These are phyloP conservation scores for Viola odorata DNA, from an alignment of 345 rosid genomes.

Conservation along the genomic window DNA sequence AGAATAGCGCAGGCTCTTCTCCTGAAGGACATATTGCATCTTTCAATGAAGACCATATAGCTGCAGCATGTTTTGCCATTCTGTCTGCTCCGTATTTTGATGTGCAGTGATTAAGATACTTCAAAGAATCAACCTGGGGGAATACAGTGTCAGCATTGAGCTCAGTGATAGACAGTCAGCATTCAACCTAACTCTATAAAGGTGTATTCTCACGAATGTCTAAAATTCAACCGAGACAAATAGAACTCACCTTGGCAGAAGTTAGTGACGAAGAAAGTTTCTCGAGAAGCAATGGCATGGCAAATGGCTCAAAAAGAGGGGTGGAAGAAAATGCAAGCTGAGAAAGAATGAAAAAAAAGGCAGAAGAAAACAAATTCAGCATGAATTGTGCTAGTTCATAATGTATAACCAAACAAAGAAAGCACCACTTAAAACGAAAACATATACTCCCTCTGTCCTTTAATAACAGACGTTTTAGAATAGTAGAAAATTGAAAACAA, in stretches of 20 bases:
- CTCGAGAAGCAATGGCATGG: constrained; percentile 78
- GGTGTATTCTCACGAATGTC: background rate
- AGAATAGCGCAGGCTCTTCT: constrained; percentile 31
- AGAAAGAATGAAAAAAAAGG: background rate
- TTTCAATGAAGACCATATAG: constrained; percentile 70
- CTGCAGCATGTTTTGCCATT: constrained; percentile 52
- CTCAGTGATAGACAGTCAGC: constrained; percentile 5
- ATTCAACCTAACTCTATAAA: constrained; percentile 8
- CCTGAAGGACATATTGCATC: constrained; percentile 49
- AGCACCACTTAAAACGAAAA: background rate
- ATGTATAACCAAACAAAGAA: background rate
- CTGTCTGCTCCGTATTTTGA: constrained; percentile 59
- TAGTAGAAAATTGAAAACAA: no score
- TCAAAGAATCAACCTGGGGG: constrained; percentile 81
- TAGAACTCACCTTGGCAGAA: constrained; percentile 65
- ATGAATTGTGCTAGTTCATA: background rate
- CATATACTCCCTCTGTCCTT: no score
- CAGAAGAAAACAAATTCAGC: background rate
- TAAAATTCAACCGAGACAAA: constrained; percentile 2
- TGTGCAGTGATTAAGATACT: constrained; percentile 55
- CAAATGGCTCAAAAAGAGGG: constrained; percentile 83
- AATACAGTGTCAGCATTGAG: constrained; percentile 11
- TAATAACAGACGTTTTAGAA: no score
- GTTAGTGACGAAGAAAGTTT: constrained; percentile 86
- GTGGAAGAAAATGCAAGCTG: constrained; percentile 84